Evolutionary conservation across 1,284 basidiomycete genomes (phyloP), one percentile per base, ranked within the genome.

Genomic region (Inonotus obliquus): DNA sequence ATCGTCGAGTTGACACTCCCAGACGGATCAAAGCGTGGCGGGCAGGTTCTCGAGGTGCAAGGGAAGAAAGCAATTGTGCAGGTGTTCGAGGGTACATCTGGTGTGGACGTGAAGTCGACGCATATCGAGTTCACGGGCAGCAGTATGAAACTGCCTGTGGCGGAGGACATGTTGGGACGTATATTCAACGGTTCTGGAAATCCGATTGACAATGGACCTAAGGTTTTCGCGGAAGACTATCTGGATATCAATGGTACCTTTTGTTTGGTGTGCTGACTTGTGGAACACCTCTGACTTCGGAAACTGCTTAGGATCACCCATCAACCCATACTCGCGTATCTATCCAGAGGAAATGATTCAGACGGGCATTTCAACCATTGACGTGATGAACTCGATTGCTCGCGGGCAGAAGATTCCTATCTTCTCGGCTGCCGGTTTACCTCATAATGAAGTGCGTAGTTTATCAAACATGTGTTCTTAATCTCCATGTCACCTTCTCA

Each of bases 291-390:
- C 32, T 48, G 41, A 38, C 41, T 14, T 17, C n/a, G 41, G 7
- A 17, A n/a, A 10, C 32, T 27, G 54, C 62, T 48, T 68, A 96
- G 94, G 96, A 65, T 97, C 95, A 5, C 97, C 96, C 55, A 99
- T 99, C 80, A 99, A 99, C 79, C 97, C 97, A 17, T 99, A 91
- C 79, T 95, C 94, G 65, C 95, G 97, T 74, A 98, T 98, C 77
- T 99, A 99, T 79, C 97, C 97, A 65, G 97, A 99, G 77, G 96
- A 99, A 80, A 99, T 99, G 97, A 99, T 99, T 69, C 97, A 99
- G 77, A 99, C 97, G 21, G 97, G 97, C 79, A 99, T 99, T 73
- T 98, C 96, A 44, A 99, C 97, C 37, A 98, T 98, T 73, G 95
- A 98, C 76, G 89, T 87, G 56, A 98, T 98, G 96, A 97, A 99